Conservation (phyloP, 768 basidiomycete genomes). For the Leucocoprinus leucothites region DNA sequence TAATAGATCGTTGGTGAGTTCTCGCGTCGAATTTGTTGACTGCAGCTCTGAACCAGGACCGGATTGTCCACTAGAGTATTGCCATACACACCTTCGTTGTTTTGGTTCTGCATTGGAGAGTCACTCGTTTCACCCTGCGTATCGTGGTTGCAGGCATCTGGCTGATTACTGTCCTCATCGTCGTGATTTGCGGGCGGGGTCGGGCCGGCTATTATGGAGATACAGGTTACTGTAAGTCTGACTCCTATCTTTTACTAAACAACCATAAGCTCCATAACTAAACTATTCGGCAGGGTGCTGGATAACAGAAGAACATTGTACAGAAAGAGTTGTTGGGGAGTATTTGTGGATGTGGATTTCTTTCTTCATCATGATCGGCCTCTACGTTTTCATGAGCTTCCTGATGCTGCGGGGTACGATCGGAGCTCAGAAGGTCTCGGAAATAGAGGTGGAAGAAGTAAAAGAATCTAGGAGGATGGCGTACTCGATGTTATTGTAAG, state of each 20-base stretch:
- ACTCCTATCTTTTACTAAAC: background rate
- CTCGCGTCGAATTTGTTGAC: no score
- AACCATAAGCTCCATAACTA: background rate
- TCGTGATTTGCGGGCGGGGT: slow-evolving; percentile 33
- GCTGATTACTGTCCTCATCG: slow-evolving; percentile 34
- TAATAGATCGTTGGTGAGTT: no score
- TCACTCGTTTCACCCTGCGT: slow-evolving; percentile 27
- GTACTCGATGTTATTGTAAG: slow-evolving; percentile 47
- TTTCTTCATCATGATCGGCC: slow-evolving; percentile 35
- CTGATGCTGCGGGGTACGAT: slow-evolving; percentile 38
- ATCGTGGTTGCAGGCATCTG: slow-evolving; percentile 35
- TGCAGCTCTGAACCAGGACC: background rate
- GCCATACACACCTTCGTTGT: slow-evolving; percentile 48
- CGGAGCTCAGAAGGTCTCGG: slow-evolving; percentile 25
- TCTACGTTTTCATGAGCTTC: slow-evolving; percentile 41
- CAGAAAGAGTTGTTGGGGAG: slow-evolving; percentile 42
- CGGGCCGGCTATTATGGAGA: slow-evolving; percentile 39
- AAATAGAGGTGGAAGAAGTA: slow-evolving; percentile 23
- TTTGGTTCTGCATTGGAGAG: slow-evolving; percentile 39
- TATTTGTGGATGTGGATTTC: slow-evolving; percentile 54
- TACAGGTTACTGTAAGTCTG: slow-evolving; percentile 36
- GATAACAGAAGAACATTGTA: slow-evolving; percentile 33
- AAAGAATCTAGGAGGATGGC: slow-evolving; percentile 29
- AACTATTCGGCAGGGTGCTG: slow-evolving; percentile 42
- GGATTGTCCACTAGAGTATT: slow-evolving; percentile 31